Percentiles rank a stretch among this genome's conserved stretches.
These are phyloP conservation scores for Apiotrichum porosum DNA, from an alignment of 1,284 basidiomycete genomes.

Conservation along the genomic window DNA sequence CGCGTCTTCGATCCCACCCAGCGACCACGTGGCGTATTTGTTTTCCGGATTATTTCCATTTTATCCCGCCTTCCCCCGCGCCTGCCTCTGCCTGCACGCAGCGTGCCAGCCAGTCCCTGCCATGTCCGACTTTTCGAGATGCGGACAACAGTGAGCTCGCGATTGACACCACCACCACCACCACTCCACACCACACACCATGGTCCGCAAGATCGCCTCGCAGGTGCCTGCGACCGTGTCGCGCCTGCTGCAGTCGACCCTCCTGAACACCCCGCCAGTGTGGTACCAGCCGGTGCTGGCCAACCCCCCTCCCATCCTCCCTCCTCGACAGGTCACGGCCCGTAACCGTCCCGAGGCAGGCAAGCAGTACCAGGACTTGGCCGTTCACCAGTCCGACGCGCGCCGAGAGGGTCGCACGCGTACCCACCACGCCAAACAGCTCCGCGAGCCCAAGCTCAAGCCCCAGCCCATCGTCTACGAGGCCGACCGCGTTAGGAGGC, in stretches of 20 bases:
- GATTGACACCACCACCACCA: not conserved
- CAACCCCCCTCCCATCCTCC: conserved; percentile 79
- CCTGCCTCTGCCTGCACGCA: not conserved
- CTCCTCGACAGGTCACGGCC: conserved; percentile 63
- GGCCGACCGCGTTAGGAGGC: conserved; percentile 78
- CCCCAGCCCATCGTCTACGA: conserved; percentile 69
- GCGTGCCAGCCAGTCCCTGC: conserved; percentile 11
- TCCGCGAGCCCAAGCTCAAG: conserved; percentile 54
- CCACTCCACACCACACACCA: conserved; percentile 37
- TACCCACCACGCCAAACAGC: conserved; percentile 33
- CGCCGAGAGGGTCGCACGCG: conserved; percentile 1
- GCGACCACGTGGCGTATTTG: conserved; percentile 10
- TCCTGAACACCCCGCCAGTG: conserved; percentile 65
- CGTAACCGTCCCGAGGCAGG: conserved; percentile 48
- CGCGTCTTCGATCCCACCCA: conserved; percentile 4
- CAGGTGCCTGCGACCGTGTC: conserved; percentile 86
- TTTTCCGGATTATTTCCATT: conserved; percentile 5
- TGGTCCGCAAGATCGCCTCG: conserved; percentile 77
- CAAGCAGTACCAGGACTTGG: conserved; percentile 19
- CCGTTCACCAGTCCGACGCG: not conserved
- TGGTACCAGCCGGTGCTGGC: conserved; percentile 84
- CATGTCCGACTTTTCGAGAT: conserved; percentile 19
- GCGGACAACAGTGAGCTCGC: not conserved
- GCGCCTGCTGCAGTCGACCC: conserved; percentile 69
- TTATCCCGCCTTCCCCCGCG: conserved; percentile 7